A percentile compares a stretch with the other conserved stretches of the same genome.
These are phyloP conservation scores for Excoecaria agallocha DNA, from an alignment of 345 rosid species.

Conservation along the genomic window DNA sequence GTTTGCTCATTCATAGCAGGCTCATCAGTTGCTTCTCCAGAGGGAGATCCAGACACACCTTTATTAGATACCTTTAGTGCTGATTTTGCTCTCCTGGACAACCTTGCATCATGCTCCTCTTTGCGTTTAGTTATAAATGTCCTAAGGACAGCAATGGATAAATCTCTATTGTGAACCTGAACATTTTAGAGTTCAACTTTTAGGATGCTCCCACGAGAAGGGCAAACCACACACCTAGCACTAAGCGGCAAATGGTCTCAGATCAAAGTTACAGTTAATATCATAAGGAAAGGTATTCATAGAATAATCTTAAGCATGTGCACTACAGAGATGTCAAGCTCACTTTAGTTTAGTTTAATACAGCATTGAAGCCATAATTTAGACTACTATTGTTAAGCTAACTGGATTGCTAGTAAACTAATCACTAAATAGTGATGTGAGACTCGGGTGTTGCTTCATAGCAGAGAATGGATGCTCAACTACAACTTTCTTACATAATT, in stretches of 20 bases:
- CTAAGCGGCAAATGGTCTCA: background rate
- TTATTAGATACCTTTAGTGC: constrained; percentile 39
- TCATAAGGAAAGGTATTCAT: background rate
- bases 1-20: constrained; percentile 32
- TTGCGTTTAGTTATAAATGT: constrained; percentile 60
- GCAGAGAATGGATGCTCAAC: background rate
- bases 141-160: constrained; percentile 88
- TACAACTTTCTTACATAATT: background rate
- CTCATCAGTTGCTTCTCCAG: constrained; percentile 34
- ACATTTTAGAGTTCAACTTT: constrained; percentile 13
- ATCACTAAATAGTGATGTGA: background rate
- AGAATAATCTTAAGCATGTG: background rate
- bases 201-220: constrained; percentile 4
- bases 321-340: background rate
- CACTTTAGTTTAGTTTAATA: background rate
- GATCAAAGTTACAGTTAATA: background rate
- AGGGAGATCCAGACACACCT: constrained; percentile 32
- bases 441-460: background rate
- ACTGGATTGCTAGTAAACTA: background rate
- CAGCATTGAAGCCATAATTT: background rate
- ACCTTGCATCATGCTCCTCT: constrained; percentile 62
- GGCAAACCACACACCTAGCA: background rate
- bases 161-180: constrained; percentile 91
- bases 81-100: constrained; percentile 52
- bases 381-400: no score